phyloP scores from a whole-genome alignment of 108 stramenopile species.

The Fragilaria crotonensis region DNA sequence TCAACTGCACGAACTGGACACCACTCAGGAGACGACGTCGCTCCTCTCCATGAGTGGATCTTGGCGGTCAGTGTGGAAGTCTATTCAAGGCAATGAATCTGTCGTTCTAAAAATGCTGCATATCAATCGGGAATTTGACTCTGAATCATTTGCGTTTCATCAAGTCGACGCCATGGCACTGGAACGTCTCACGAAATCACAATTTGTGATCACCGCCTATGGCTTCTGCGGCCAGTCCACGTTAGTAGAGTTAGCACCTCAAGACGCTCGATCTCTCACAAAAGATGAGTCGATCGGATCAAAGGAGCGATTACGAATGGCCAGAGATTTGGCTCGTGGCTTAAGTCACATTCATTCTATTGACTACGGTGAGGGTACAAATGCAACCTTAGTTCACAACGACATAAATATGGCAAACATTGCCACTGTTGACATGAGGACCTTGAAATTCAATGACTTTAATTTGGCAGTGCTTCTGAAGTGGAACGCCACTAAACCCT shows the following conservation, averaged over 20 bases:
- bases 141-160: slow-evolving; percentile 54
- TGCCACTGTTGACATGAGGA: slow-evolving; percentile 8
- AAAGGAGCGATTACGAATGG: slow-evolving; percentile 34
- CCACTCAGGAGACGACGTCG: slow-evolving; percentile 3
- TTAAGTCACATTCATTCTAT: slow-evolving; percentile 61
- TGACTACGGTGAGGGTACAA: slow-evolving; percentile 7
- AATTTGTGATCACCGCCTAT: slow-evolving; percentile 40
- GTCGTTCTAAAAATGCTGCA: slow-evolving; percentile 64
- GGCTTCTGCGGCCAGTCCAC: slow-evolving; percentile 68
- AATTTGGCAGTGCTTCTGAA: slow-evolving; percentile 40
- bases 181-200: slow-evolving; percentile 52
- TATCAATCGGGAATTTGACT: slow-evolving; percentile 39
- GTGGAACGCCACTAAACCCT: slow-evolving; percentile 23
- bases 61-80: slow-evolving; percentile 48
- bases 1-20: slow-evolving; percentile 48
- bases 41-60: slow-evolving; percentile 28
- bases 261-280: slow-evolving; percentile 24
- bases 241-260: slow-evolving; percentile 34
- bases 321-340: slow-evolving; percentile 44
- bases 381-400: slow-evolving; percentile 24
- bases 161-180: slow-evolving; percentile 54
- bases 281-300: slow-evolving; percentile 15
- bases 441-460: slow-evolving; percentile 56
- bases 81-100: neutral
- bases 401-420: slow-evolving; percentile 53